Evolutionary conservation across 2,329 filamentous ascomycete species (phyloP), one percentile per base, ranked within the genome.

Genomic region (Massarina eburnea): DNA sequence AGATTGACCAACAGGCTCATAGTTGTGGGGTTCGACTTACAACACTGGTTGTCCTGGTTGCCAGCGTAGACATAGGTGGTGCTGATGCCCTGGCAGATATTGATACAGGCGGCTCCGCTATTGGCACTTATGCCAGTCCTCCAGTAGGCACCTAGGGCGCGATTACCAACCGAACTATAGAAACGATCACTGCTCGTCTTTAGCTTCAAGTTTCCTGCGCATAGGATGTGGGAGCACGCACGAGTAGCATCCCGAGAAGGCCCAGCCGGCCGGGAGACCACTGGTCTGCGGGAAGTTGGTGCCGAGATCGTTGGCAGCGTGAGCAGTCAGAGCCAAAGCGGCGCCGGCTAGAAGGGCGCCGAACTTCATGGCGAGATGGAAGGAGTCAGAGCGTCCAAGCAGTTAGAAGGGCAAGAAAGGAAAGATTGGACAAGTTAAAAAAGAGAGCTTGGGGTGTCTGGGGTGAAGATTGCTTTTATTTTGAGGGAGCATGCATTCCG

Each of bases 201-300:
- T 3, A 44, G 33, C 14, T 14, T 36, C 22, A 9, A 6, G 15
- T 12, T 29, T 12, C 9, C 4, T 36, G 1, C 18, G 26, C 5
- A 7, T 17, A 8, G 26, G n/a, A 32, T 10, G n/a, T 26, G 10
- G n/a, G 20, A 35, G 15, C 8, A 19, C 39, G 10, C 39, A 57
- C 56, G 39, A 32, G 41, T 50, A 59, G 19, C 56, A 59, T 36
- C 56, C 56, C 29, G 50, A 45, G 44, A 52, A 57, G n/a, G 30
- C 40, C 50, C 51, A 57, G 6, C 47, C 50, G 4, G 44, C 37
- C 8, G 41, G 39, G 3, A 55, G 41, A 9, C 19, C 19, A 21
- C 17, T 21, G 10, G 34, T 36, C 17, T 36, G 34, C 8, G 32
- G 32, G 19, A 17, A 34, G 29, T 44, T 46, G 6, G 45, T 22